Conservation (phyloP, 192 early-diverging fungal genomes). For the Mortierella claussenii region DNA sequence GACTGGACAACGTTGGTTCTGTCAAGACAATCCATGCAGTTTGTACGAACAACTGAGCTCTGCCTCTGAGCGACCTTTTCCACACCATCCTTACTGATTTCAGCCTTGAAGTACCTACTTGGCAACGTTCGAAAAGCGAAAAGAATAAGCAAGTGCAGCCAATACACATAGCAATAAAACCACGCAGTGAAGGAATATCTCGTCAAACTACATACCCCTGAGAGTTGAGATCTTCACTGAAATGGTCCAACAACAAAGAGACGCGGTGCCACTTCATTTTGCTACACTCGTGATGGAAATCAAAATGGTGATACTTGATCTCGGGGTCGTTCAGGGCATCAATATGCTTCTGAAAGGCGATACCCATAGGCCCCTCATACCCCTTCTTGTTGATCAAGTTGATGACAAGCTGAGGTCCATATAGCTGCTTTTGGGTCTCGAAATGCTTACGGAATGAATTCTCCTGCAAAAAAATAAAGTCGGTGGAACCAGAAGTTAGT, state of each 20-base stretch:
- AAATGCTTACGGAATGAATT: slow-evolving; percentile 80
- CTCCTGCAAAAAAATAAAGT: too few species aligned
- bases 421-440: slow-evolving; percentile 71
- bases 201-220: slow-evolving; percentile 55
- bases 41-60: slow-evolving; percentile 88
- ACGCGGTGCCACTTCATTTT: slow-evolving; percentile 97
- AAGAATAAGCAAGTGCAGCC: too few species aligned
- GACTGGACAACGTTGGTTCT: slow-evolving; percentile 99
- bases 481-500: too few species aligned
- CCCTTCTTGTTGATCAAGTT: slow-evolving; percentile 96
- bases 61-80: slow-evolving; percentile 63
- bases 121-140: too few species aligned
- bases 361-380: slow-evolving; percentile 87
- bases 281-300: slow-evolving; percentile 97
- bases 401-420: slow-evolving; percentile 87
- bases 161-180: too few species aligned
- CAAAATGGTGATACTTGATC: slow-evolving; percentile 89
- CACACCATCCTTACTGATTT: slow-evolving; percentile 46
- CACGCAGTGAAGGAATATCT: too few species aligned
- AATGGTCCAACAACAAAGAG: slow-evolving; percentile 81
- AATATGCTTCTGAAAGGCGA: slow-evolving; percentile 79
- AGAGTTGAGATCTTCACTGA: slow-evolving; percentile 69
- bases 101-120: slow-evolving; percentile 66
- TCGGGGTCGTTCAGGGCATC: slow-evolving; percentile 66
- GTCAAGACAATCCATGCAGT: slow-evolving; percentile 99